Evolutionary conservation across 306 rosid species (phyloP), one percentile per base, ranked within the genome.

Genomic region (Citrullus colocynthis): DNA sequence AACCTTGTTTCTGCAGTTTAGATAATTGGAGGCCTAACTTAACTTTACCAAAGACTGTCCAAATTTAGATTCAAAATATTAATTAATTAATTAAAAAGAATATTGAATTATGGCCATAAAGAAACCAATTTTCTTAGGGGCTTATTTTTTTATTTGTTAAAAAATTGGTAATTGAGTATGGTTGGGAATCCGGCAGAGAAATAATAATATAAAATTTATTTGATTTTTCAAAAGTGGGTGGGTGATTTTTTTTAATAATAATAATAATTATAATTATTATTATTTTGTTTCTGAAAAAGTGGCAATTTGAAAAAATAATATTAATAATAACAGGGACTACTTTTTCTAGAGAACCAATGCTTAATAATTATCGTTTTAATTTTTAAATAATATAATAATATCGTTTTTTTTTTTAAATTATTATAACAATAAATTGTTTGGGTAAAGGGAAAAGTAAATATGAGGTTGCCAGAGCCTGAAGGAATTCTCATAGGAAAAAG

Each of bases 21-120:
- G 90, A 88, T 88, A 89, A 88, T 88, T 89, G 88, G 88, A 81
- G 80, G 87, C 87, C 88, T 82, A 90, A 89, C 93, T 89, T 88
- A 91, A 89, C 91, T 89, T 88, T 91, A 75, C 74, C 79, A 69
- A 34, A 80, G 90, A 84, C 82, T 83, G 90, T 85, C 91, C 86
- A 87, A 89, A 90, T 88, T 82, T 84, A 79, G 83, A 89, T 88
- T 92, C 84, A 88, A 87, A 80, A 85, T 89, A 77, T 76, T 79
- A 52, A 81, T 28, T 56, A 39, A 60, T 57, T 71, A 37, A 44
- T 32, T 52, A 70, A 59, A 76, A 85, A 76, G 86, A 80, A 78
- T 83, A 82, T 78, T 80, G 85, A 85, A 90, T 81, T 60, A 77
- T 71, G 71, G 64, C 77, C 66, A 81, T 74, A 86, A 86, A 83